Percentiles rank a stretch among this genome's conserved stretches.
phyloP scores from a whole-genome alignment of 805 yeast species.

The Wickerhamiella dianesei region DNA sequence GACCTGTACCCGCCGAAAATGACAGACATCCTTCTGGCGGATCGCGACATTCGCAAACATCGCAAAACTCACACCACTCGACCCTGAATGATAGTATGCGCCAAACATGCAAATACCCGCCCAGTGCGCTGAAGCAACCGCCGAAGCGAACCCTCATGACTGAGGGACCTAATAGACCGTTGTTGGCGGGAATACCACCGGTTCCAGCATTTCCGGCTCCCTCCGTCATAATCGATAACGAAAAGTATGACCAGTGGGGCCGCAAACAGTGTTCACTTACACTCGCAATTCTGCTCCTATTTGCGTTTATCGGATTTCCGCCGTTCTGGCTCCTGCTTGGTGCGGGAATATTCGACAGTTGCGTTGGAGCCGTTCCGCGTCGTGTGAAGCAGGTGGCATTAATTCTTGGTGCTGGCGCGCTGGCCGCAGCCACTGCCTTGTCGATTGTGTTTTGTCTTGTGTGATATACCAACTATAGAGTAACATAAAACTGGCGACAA shows the following conservation, averaged over 20 bases:
- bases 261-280: slow-evolving; percentile 9
- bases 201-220: slow-evolving; percentile 13
- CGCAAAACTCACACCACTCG: not conserved
- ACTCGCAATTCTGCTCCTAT: slow-evolving; percentile 17
- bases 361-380: slow-evolving; percentile 24
- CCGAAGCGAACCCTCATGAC: not conserved
- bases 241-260: slow-evolving; percentile 17
- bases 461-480: slow-evolving; percentile 1
- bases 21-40: not conserved
- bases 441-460: slow-evolving; percentile 35
- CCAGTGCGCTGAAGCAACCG: slow-evolving; percentile 1
- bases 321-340: slow-evolving; percentile 29
- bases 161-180: slow-evolving; percentile 1
- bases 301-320: slow-evolving; percentile 23
- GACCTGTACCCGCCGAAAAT: no score
- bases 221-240: slow-evolving; percentile 2
- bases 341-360: slow-evolving; percentile 26
- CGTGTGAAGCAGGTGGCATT: slow-evolving; percentile 23
- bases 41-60: not conserved
- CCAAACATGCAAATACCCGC: not conserved
- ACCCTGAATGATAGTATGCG: not conserved
- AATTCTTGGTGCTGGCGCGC: slow-evolving; percentile 23
- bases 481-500: not conserved
- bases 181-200: slow-evolving; percentile 16
- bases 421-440: slow-evolving; percentile 32